Conservation (phyloP, 2,329 filamentous ascomycete genomes). For the Colletotrichum sp. region DNA sequence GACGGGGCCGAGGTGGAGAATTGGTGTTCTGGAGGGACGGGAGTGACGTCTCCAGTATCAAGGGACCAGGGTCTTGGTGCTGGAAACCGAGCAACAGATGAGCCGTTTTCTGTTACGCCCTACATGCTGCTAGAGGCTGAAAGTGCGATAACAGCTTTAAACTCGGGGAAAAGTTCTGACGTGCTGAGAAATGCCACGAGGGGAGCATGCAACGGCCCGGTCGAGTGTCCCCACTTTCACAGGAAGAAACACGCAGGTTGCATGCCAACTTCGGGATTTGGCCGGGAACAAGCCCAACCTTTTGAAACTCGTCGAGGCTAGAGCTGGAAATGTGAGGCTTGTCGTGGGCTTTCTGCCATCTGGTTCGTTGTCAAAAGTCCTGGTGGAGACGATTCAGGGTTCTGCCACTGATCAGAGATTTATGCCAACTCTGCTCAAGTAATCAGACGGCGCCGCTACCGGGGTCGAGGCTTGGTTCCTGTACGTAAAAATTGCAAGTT, state of each 20-base stretch:
- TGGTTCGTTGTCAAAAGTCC: neutral
- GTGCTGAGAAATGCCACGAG: slow-evolving; percentile 19
- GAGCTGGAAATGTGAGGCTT: neutral
- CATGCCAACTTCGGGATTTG: neutral
- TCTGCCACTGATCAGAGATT: neutral
- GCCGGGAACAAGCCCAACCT: neutral
- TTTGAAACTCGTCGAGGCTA: neutral
- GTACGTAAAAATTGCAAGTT: neutral
- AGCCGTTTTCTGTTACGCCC: neutral
- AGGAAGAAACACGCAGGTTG: neutral
- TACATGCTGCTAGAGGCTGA: neutral
- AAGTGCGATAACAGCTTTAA: neutral
- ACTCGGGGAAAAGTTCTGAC: slow-evolving; percentile 6
- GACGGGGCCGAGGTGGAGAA: slow-evolving; percentile 6
- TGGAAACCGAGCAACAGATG: neutral
- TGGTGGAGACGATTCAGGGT: neutral
- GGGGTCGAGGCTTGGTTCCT: neutral
- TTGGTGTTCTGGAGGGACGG: neutral
- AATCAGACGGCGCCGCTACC: neutral
- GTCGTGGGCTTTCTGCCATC: neutral
- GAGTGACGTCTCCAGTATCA: neutral
- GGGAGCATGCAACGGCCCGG: neutral
- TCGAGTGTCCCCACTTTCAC: neutral
- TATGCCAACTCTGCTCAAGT: neutral
- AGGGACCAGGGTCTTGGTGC: neutral